Conservation (phyloP, 1,284 basidiomycete genomes). For the Chiua sp. region DNA sequence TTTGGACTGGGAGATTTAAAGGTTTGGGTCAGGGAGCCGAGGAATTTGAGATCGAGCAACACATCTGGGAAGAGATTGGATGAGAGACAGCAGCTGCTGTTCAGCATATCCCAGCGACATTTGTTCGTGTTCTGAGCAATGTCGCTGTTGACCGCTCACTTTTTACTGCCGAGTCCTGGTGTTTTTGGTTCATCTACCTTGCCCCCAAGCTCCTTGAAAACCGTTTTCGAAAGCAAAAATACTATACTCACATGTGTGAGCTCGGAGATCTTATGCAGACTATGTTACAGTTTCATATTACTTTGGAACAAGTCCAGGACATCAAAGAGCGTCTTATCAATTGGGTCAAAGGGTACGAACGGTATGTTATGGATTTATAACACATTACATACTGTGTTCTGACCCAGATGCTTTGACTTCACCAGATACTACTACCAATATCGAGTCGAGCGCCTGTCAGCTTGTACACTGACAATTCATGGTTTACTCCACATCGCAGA, state of each 20-base stretch:
- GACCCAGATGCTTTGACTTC: no score
- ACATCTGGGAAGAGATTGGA: constrained; percentile 31
- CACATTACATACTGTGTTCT: no score
- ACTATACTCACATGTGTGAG: constrained; percentile 13
- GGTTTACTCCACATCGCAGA: no score
- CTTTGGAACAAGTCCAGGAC: neutral
- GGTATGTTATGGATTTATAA: no score
- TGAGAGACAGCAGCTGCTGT: constrained; percentile 12
- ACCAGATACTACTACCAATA: no score
- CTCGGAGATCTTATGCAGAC: constrained; percentile 11
- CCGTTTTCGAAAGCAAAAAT: constrained; percentile 10
- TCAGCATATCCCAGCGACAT: constrained; percentile 6
- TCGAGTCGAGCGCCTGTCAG: no score
- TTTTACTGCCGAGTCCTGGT: constrained; percentile 13
- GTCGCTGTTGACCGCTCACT: neutral
- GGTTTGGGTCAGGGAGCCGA: constrained; percentile 23
- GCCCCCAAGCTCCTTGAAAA: constrained; percentile 4
- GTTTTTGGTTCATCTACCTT: constrained; percentile 20
- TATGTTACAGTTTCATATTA: constrained; percentile 3
- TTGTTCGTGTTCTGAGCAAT: constrained; percentile 10
- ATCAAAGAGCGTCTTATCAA: neutral
- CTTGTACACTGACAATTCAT: no score
- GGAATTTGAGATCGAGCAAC: constrained; percentile 21
- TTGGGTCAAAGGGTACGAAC: no score
- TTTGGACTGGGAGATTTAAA: constrained; percentile 40